Evolutionary conservation across 805 yeast genomes (phyloP).

Genomic region (Candida montana): DNA sequence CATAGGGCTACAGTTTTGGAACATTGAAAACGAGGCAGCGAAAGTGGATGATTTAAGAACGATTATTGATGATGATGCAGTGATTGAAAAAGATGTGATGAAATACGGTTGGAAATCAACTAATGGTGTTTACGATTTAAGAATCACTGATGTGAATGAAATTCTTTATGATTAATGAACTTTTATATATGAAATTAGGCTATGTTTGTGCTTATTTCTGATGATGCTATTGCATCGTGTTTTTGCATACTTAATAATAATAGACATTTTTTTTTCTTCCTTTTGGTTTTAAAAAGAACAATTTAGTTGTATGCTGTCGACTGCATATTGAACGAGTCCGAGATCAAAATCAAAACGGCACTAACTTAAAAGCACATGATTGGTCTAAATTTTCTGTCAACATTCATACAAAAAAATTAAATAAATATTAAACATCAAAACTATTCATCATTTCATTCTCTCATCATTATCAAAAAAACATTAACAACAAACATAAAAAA

Average conservation of each 20-base stretch:
- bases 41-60: slow-evolving; percentile 54
- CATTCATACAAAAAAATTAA: not conserved
- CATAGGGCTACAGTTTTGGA: slow-evolving; percentile 63
- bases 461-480: not conserved
- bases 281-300: too few species aligned
- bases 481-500: too few species aligned
- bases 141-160: slow-evolving; percentile 62
- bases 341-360: too few species aligned
- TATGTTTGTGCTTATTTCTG: too few species aligned
- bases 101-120: slow-evolving; percentile 52
- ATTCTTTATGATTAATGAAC: slow-evolving; percentile 42
- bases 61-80: slow-evolving; percentile 59
- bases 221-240: too few species aligned
- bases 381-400: too few species aligned
- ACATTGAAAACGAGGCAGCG: slow-evolving; percentile 68
- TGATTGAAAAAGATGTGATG: slow-evolving; percentile 20
- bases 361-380: too few species aligned
- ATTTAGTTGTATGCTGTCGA: too few species aligned
- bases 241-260: too few species aligned
- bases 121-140: slow-evolving; percentile 85
- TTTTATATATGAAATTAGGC: too few species aligned
- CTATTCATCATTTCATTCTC: not conserved
- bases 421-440: not conserved
- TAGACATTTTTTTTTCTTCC: too few species aligned
- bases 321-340: too few species aligned